A percentile compares a stretch with the other conserved stretches of the same genome.
phyloP scores from a whole-genome alignment of 2,329 filamentous ascomycete species.

The Clarireedia monteithiana region DNA sequence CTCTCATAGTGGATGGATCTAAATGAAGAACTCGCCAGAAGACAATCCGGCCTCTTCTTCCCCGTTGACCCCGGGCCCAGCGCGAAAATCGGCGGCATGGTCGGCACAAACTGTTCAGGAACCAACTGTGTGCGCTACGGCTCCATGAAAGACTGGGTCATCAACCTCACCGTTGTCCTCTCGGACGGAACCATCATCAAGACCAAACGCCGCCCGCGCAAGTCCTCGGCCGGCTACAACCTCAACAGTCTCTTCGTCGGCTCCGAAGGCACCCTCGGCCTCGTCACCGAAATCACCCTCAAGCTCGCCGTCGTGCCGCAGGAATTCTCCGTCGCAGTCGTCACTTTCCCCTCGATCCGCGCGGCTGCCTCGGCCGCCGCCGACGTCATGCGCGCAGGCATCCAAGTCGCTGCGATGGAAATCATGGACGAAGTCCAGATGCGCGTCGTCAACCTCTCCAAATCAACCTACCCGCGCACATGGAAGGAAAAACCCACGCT shows the following conservation, averaged over 20 bases:
- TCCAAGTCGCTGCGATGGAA: slow-evolving; percentile 42
- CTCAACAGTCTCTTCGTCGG: slow-evolving; percentile 74
- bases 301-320: slow-evolving; percentile 73
- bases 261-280: slow-evolving; percentile 71
- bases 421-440: slow-evolving; percentile 88
- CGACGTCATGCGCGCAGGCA: slow-evolving; percentile 59
- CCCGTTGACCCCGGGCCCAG: slow-evolving; percentile 70
- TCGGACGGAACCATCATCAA: slow-evolving; percentile 75
- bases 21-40: slow-evolving; percentile 62
- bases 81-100: slow-evolving; percentile 76
- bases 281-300: slow-evolving; percentile 77
- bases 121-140: slow-evolving; percentile 77
- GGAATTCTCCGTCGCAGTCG: slow-evolving; percentile 69
- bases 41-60: slow-evolving; percentile 75
- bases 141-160: slow-evolving; percentile 84
- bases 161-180: slow-evolving; percentile 74
- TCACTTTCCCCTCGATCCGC: slow-evolving; percentile 69
- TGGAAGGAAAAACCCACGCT: slow-evolving; percentile 73
- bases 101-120: slow-evolving; percentile 69
- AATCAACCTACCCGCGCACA: slow-evolving; percentile 56
- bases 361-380: slow-evolving; percentile 69
- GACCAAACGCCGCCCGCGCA: slow-evolving; percentile 67
- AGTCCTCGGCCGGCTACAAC: slow-evolving; percentile 78
- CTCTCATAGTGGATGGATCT: slow-evolving; percentile 65
- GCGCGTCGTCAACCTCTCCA: slow-evolving; percentile 70